Base-by-base conservation (phyloP, 208 protist genomes). In the Jaenimonas drosophilae region DNA sequence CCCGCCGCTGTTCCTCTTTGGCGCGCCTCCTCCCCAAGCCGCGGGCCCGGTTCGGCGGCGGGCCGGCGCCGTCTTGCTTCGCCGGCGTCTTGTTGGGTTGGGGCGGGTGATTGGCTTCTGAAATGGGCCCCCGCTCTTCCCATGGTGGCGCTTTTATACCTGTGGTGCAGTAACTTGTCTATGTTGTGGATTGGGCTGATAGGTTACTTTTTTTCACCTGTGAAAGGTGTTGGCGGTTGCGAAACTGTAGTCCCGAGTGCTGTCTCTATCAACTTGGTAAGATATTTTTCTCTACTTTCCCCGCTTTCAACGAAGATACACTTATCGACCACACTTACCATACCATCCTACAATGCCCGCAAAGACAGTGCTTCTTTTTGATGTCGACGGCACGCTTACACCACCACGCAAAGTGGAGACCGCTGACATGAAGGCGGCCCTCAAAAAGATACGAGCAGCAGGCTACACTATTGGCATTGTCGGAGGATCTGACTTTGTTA, bases 401-500 rank as follows among this genome's bases (percentile, higher is more conserved):
- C 67, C 69, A 4, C 77, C 90, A 17, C 71, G 86, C 25, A 82
- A 88, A 56, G 30, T 30, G 5, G 73, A 87, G 40, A 85, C 83
- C 0, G 29, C 55, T 20, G 93, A 98, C 32, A 96, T 99, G 81
- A 72, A 72, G 31, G 61, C 80, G 11, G 68, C 82, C 12, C 52
- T 99, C 12, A 37, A 49, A 17, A 53, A 86, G 37, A 65, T 97
- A 19, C 82, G 83, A 27, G 63, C 54, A 7, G 81, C 84, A 33
- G 85, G 88, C 29, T 92, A 94, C 54, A 57, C 58, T 21, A 60
- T 99, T 7, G 98, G 96, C 47, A 82, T 99, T 31, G 98, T 99
- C 20, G 98, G 98, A 48, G 98, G 98, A 38, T 98, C 95, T 16
- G 97, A 99, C 73, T 74, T 99, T 17, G 29, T 25, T 1, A 99